These are phyloP conservation scores for Jatropha multifida DNA, from an alignment of 441 rosid genomes.

Conservation along the genomic window DNA sequence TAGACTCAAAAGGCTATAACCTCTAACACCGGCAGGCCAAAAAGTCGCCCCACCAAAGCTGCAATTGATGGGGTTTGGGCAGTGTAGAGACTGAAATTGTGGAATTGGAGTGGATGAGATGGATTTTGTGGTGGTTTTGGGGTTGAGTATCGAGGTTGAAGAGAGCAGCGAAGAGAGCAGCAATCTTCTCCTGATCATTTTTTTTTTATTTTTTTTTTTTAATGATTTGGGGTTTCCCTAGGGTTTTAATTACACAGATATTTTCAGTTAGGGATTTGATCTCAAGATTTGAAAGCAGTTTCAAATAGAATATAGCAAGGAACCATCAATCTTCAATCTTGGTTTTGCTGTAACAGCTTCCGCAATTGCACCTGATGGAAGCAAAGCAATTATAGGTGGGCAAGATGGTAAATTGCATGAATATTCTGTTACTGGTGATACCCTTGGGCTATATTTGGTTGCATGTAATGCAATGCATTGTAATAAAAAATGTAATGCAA, in stretches of 20 bases:
- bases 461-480: no score
- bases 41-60: conserved; percentile 6
- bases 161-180: conserved; percentile 15
- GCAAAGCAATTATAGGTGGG: conserved; percentile 80
- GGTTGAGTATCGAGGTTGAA: conserved; percentile 7
- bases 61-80: conserved; percentile 10
- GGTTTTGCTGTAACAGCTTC: conserved; percentile 83
- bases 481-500: no score
- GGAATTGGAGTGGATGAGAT: conserved; percentile 17
- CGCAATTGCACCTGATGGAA: conserved; percentile 45
- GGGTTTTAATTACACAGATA: no score
- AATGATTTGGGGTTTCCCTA: no score
- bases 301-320: background rate
- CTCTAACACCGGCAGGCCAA: conserved; percentile 40
- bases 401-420: conserved; percentile 85
- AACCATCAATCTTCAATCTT: conserved; percentile 56
- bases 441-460: no score
- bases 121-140: conserved; percentile 15
- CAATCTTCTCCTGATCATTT: conserved; percentile 22
- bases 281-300: background rate
- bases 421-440: conserved; percentile 65
- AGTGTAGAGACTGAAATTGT: conserved; percentile 23
- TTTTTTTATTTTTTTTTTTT: background rate
- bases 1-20: conserved; percentile 68
- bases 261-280: no score